Base-by-base conservation (phyloP, 345 rosid species). In the Anastatica hierochuntica region DNA sequence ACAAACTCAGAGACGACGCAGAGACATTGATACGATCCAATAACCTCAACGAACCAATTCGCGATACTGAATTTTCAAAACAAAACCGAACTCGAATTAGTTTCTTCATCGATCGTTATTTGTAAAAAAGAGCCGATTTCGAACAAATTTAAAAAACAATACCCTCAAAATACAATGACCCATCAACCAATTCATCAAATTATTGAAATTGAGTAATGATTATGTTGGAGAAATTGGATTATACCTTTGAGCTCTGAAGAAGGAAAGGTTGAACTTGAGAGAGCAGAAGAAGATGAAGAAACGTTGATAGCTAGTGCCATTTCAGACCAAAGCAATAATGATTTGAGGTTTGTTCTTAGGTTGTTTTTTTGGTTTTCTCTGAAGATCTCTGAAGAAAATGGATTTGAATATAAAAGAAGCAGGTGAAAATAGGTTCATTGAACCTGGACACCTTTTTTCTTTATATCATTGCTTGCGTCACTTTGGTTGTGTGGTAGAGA, bases 291-390 rank as follows among this genome's bases (percentile, higher is more conserved):
- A 2, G 78, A 57, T 49, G 66, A 51, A 33, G 83, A 71, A 58
- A 78, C 62, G 58, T 74, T 35, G 45, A 75, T 63, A 41, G 77
- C 69, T 6, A 74, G 51, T 8, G 90, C 85, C 85, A 79, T 49
- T 19, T 34, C 45, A 52, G 3, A 24, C 36, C 19, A 59, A 11
- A 24, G 16, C 29, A 51, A 38, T 24, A 4, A 2, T 6, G 2
- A 4, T 7, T 29, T 29, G 33, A 29, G 8, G 7, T 47, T 9
- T 37, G 48, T 44, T 44, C 26, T 9, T 10, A 33, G 33, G 13
- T 12, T 20, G 27, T 24, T 16, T 10, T 35, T 9, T 14, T 34
- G 7, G n/a, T 5, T 6, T 26, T 38, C 3, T 58, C 15, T 37
- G 5, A 14, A 30, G 68, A 26, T 29, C 15, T 23, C 17, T 15